Percentiles rank a stretch among this genome's conserved stretches.
phyloP scores from a whole-genome alignment of 1,284 basidiomycete genomes.

The Trichosporon asahii region DNA sequence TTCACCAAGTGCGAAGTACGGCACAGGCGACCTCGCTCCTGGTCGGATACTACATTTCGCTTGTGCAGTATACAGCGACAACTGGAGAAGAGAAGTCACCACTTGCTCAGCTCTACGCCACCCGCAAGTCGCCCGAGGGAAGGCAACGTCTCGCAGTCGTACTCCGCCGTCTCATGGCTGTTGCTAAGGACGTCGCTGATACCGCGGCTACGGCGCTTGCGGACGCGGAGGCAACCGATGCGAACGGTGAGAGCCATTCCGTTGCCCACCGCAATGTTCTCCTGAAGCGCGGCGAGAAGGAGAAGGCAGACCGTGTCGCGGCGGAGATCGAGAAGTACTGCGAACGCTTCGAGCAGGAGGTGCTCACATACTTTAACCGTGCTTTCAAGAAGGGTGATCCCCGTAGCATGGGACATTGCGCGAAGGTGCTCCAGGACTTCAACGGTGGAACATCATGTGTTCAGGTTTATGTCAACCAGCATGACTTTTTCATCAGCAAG shows the following conservation, averaged over 20 bases:
- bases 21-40: conserved; percentile 92
- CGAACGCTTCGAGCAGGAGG: conserved; percentile 98
- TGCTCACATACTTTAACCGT: conserved; percentile 90
- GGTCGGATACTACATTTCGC: conserved; percentile 92
- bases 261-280: conserved; percentile 13
- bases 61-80: conserved; percentile 77
- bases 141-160: conserved; percentile 84
- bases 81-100: conserved; percentile 34
- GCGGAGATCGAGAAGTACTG: conserved; percentile 85
- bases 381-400: conserved; percentile 96
- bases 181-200: conserved; percentile 71
- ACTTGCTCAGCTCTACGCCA: conserved; percentile 52
- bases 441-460: conserved; percentile 96
- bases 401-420: conserved; percentile 99
- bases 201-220: conserved; percentile 54
- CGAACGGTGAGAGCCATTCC: conserved; percentile 18
- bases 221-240: conserved; percentile 58
- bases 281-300: conserved; percentile 40
- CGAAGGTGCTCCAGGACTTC: conserved; percentile 93
- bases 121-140: conserved; percentile 68
- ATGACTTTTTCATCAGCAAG: conserved; percentile 92
- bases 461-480: conserved; percentile 98
- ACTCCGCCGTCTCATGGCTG: conserved; percentile 77
- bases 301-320: conserved; percentile 52
- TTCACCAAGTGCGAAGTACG: conserved; percentile 85